Base-by-base conservation (phyloP, 2,329 filamentous ascomycete species). In the Alternaria gaisen region DNA sequence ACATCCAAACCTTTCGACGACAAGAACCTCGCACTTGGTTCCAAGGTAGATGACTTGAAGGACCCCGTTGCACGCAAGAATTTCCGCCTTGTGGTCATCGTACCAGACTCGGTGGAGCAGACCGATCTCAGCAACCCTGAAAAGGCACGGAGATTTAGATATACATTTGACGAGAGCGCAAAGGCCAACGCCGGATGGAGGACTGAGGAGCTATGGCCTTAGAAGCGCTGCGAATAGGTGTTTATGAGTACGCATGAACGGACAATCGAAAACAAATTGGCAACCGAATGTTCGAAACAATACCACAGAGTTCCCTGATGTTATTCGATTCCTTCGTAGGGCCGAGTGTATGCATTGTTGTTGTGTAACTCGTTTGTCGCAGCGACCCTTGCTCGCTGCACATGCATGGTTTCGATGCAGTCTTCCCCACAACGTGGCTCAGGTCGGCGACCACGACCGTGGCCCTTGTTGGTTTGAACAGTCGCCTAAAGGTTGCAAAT, bases 31-130 rank as follows among this genome's bases (percentile, higher is more conserved):
- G 76, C 80, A 52, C 70, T 87, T 2, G 86, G 86, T 11, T 88
- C 91, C 76, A 88, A 88, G 77, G 88, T 95, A 16, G 84, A 87
- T 18, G 87, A 90, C 69, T 78, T 96, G 6, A 79, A 92, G 44
- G 93, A 98, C 70, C 77, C 81, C 34, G 79, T 90, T 56, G 91
- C 92, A 41, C 84, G 93, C 67, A 81, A 81, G 66, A 91, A 96
- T 76, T 97, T 97, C 75, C 84, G 94, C 54, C 91, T 97, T 0
- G 92, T 97, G 4, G 89, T 95, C 73, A 95, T 99, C 75, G 88
- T 89, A 50, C 89, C 97, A 0, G 86, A 91, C 9, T 88, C 91
- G 75, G 89, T 96, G 20, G 93, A 97, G 75, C 84, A 85, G 70
- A 83, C 91, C 16, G 91, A 95, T 75, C 78, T 96, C 54, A 88